Evolutionary conservation across 345 rosid genomes (phyloP), one percentile per base, ranked within the genome.

Genomic region (Hypericum perforatum): DNA sequence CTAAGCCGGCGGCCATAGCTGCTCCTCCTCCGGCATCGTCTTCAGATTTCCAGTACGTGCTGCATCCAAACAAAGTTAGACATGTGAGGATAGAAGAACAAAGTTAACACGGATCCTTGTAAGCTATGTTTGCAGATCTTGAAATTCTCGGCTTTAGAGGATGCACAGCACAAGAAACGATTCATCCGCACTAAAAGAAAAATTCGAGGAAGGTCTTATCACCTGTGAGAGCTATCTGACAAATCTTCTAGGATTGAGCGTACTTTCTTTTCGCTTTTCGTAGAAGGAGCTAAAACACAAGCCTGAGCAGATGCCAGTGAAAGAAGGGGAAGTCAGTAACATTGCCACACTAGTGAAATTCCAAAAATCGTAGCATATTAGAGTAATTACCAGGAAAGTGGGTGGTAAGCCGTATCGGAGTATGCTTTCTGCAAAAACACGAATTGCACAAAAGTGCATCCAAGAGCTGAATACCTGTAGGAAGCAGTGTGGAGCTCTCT

Each of bases 361-460:
- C 8, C n/a, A 15, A 14, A 22, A 44, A 6, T 42, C 47, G 42
- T 48, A 11, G 22, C 52, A 7, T 22, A 22, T 46, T 16, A 56
- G 44, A 59, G 32, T 12, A 58, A 22, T 79, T 82, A 89, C 99
- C 95, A 94, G 69, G 76, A 94, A 94, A 29, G 87, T 70, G 5
- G 99, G 97, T 6, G 97, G 99, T 70, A 94, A 70, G 59, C 99
- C 99, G 61, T 94, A 86, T 86, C 99, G 82, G 76, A 94, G 74
- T 44, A 94, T 94, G 75, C 99, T 89, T 75, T 94, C 97, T 49
- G 96, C 75, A 69, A 84, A 94, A 56, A 81, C 36, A 48, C 97
- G 94, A n/a, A 94, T 86, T 63, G 96, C 97, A 79, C 96, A 94
- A 60, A 94, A 94, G 73, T 94, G 99, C 99, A 94, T 94, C 97